These are phyloP conservation scores for Geotrichum histeridarum DNA, from an alignment of 1,139 yeast genomes.

Conservation along the genomic window DNA sequence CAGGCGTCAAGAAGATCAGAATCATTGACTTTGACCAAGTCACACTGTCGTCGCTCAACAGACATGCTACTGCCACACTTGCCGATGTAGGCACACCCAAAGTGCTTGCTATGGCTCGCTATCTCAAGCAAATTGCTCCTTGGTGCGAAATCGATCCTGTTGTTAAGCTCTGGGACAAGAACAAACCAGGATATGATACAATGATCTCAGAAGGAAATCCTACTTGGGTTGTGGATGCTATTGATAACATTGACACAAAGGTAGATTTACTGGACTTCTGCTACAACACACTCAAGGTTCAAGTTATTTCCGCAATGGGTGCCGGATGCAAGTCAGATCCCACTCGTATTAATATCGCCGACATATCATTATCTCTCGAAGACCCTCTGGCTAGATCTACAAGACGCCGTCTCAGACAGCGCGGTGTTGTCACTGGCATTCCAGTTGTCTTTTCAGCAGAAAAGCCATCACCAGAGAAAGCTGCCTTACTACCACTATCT, in stretches of 20 bases:
- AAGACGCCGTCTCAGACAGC: slow-evolving; percentile 70
- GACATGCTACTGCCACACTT: slow-evolving; percentile 89
- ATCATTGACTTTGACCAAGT: slow-evolving; percentile 95
- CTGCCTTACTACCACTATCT: slow-evolving; percentile 74
- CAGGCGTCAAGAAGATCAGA: slow-evolving; percentile 75
- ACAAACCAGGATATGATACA: slow-evolving; percentile 39
- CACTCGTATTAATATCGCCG: slow-evolving; percentile 73
- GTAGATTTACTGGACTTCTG: slow-evolving; percentile 81
- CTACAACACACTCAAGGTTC: slow-evolving; percentile 47
- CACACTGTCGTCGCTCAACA: slow-evolving; percentile 78
- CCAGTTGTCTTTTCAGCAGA: slow-evolving; percentile 91
- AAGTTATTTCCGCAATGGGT: slow-evolving; percentile 83
- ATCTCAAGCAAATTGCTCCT: slow-evolving; percentile 70
- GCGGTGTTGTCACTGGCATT: slow-evolving; percentile 70
- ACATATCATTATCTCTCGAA: slow-evolving; percentile 75
- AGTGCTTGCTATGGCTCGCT: slow-evolving; percentile 68
- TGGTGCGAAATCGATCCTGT: slow-evolving; percentile 80
- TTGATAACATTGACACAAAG: slow-evolving; percentile 91
- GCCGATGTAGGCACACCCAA: slow-evolving; percentile 88
- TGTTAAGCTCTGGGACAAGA: slow-evolving; percentile 68
- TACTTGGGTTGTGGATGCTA: slow-evolving; percentile 77
- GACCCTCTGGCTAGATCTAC: slow-evolving; percentile 90
- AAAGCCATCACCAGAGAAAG: slow-evolving; percentile 93
- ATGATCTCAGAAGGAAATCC: slow-evolving; percentile 45
- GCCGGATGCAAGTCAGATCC: slow-evolving; percentile 92